Base-by-base conservation (phyloP, 805 yeast genomes). In the Nakazawaea holstii region DNA sequence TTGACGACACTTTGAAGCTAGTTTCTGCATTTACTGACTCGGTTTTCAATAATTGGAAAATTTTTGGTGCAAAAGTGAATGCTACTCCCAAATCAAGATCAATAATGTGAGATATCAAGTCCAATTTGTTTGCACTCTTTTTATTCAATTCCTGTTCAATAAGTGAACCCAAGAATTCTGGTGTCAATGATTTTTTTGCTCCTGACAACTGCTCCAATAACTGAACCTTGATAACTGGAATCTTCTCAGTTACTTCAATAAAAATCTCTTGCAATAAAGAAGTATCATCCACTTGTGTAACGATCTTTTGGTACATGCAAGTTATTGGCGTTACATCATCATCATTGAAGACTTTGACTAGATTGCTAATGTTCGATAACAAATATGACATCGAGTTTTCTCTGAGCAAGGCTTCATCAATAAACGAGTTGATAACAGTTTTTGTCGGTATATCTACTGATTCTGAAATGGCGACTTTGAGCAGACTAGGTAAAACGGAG, bases 41-140 rank as follows among this genome's bases (percentile, higher is more conserved):
- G 5, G 28, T 13, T 7, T 30, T 28, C 1, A 52, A 20, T 2
- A 51, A 11, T 1, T 50, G 50, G 46, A 74, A 54, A 2, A 76
- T 65, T 13, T 57, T 51, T 2, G 61, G 57, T n/a, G 70, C 56
- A 48, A 72, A 69, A 27, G 70, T 61, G 13, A 76, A 64, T n/a
- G 84, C 82, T 44, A 84, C 65, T 48, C 80, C 84, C 3, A 79
- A 68, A 59, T 83, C 84, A 45, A 82, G 68, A 27, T 68, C 68
- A 11, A 83, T 56, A 4, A 83, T 62, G 32, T 74, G 66, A 1
- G 61, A 65, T 4, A 84, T 59, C 45, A 84, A 61, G 1, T 56
- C 53, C 77, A 80, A 77, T 48, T 73, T 71, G 28, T 68, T 51
- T 2, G 54, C 38, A 1, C 53, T 43, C 10, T 49, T 48, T 1